Conservation (phyloP, 176 grass and related monocot genomes). For the Hsuehochloa calcarea region DNA sequence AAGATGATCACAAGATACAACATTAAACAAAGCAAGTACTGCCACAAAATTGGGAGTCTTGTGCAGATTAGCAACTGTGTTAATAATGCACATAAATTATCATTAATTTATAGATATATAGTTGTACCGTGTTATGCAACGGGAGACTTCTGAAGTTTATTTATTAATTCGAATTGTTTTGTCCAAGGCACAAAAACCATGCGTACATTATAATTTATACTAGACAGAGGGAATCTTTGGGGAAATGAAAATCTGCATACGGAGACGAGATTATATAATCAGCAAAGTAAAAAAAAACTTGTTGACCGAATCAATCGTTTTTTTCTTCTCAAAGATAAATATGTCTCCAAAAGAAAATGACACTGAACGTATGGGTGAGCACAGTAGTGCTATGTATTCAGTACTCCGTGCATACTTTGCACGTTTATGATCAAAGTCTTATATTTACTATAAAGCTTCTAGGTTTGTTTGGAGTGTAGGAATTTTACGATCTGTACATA, state of each 20-base stretch:
- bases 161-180: neutral
- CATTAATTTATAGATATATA: neutral
- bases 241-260: neutral
- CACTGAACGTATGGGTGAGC: neutral
- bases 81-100: conserved; percentile 27
- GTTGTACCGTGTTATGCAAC: neutral
- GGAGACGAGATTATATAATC: neutral
- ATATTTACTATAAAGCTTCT: too few relatives aligned
- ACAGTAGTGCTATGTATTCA: neutral
- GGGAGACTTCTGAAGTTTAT: neutral
- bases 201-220: neutral
- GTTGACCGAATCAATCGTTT: neutral
- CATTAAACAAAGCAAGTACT: conserved; percentile 21
- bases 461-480: too few relatives aligned
- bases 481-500: too few relatives aligned
- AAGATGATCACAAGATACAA: neutral
- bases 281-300: neutral
- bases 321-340: neutral
- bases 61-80: conserved; percentile 1
- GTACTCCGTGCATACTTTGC: neutral
- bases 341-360: conserved; percentile 10
- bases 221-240: conserved; percentile 1
- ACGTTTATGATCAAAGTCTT: neutral
- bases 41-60: conserved; percentile 4
- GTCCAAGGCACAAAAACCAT: neutral